Base-by-base conservation (phyloP, 2,329 filamentous ascomycete species). In the Exophiala oligosperma region DNA sequence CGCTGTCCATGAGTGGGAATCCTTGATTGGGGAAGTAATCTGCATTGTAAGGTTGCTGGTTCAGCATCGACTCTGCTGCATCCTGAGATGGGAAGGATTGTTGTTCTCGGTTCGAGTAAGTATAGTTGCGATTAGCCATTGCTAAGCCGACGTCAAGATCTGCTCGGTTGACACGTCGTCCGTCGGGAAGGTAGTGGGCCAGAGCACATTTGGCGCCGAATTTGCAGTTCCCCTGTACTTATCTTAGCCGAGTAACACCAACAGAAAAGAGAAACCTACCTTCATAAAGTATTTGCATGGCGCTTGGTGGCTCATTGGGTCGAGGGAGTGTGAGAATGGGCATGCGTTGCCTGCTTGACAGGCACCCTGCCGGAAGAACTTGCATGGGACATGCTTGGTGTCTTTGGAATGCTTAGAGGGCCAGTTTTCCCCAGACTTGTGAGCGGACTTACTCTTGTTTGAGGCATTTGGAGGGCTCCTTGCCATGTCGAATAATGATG, bases 281-380 rank as follows among this genome's bases (percentile, higher is more conserved):
- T 97, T 99, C 71, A 92, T 90, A 74, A 97, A 99, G 78, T 97
- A 99, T 77, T 97, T 99, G 87, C 94, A 99, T 11, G 85, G 85
- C 65, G 95, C 86, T 62, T 90, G 92, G 73, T 97, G 91, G 52
- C 89, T 84, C 41, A 92, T 85, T 29, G 87, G 84, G 72, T 94
- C 90, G 64, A 94, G 86, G 64, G 95, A 93, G 77, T 99, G 94
- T 69, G 92, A 91, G 77, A 97, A 99, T 41, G 94, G 94, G 78
- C 94, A 99, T 65, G 92, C 91, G 73, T 90, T 90, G 68, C 94
- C 94, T 57, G 94, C 94, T 82, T 97, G 93, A 75, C 94, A 99
- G 69, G 91, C 87, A 73, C 93, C 92, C 79, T 96, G 91, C 54
- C 92, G 88, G 77, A 94, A 99, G 88, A 99, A 99, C 82, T 97